Conservation (phyloP, 805 yeast genomes). For the Cyberlindnera euphorbiiphila region DNA sequence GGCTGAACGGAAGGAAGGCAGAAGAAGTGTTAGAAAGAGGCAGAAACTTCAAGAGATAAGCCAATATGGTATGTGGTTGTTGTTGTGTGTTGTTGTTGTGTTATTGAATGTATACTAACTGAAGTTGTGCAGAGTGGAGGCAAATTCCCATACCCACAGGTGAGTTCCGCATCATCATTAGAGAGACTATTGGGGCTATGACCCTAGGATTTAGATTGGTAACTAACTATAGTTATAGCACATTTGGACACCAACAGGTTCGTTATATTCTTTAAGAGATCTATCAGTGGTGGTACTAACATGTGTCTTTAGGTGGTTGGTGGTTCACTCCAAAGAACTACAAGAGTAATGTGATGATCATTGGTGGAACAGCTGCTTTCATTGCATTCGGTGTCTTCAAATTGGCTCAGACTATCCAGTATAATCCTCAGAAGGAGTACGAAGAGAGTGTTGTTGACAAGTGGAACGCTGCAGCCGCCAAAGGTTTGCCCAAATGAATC, state of each 20-base stretch:
- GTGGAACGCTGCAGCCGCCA: conserved; percentile 26
- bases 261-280: neutral
- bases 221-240: conserved; percentile 18
- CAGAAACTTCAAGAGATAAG: too few relatives aligned
- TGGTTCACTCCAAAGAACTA: conserved; percentile 27
- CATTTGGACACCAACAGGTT: conserved; percentile 29
- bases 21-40: neutral
- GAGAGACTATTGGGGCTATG: too few relatives aligned
- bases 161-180: too few relatives aligned
- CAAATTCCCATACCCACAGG: conserved; percentile 26
- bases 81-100: neutral
- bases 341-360: conserved; percentile 18
- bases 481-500: conserved; percentile 10
- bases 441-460: conserved; percentile 20
- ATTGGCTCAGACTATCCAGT: conserved; percentile 16
- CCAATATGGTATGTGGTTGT: neutral
- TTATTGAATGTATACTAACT: neutral
- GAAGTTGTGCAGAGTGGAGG: conserved; percentile 17
- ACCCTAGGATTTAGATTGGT: neutral
- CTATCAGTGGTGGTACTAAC: conserved; percentile 14
- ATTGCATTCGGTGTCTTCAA: conserved; percentile 20
- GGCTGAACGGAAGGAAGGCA: too few relatives aligned
- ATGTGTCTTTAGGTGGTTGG: conserved; percentile 24
- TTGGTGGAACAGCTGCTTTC: conserved; percentile 15
- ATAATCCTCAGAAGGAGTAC: conserved; percentile 19